Evolutionary conservation across 768 basidiomycete genomes (phyloP).

Genomic region (Termitomyces sp.): DNA sequence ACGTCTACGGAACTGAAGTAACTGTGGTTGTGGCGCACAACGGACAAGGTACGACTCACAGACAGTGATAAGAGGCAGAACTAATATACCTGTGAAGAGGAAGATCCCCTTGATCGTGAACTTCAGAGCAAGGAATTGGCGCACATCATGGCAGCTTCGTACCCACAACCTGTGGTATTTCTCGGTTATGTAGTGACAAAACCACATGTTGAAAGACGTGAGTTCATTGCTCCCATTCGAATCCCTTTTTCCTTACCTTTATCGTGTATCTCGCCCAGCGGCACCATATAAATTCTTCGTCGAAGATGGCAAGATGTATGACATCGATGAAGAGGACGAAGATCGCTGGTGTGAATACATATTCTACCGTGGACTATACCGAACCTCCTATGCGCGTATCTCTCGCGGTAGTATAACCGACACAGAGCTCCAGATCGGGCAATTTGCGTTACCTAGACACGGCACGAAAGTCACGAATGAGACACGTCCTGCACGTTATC

Average conservation of each 20-base stretch:
- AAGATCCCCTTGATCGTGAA: slow-evolving; percentile 85
- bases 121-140: slow-evolving; percentile 81
- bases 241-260: slow-evolving; percentile 7
- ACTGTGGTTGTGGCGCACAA: slow-evolving; percentile 89
- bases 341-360: slow-evolving; percentile 93
- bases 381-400: slow-evolving; percentile 79
- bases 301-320: slow-evolving; percentile 74
- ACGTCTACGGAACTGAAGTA: slow-evolving; percentile 73
- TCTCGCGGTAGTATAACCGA: slow-evolving; percentile 85
- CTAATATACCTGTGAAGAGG: slow-evolving; percentile 46
- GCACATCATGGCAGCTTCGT: slow-evolving; percentile 66
- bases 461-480: slow-evolving; percentile 55
- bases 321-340: slow-evolving; percentile 70
- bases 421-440: slow-evolving; percentile 86
- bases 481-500: slow-evolving; percentile 58
- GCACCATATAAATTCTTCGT: slow-evolving; percentile 75
- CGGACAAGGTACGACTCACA: slow-evolving; percentile 63
- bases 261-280: slow-evolving; percentile 45
- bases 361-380: slow-evolving; percentile 74
- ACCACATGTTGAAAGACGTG: slow-evolving; percentile 61
- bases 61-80: neutral
- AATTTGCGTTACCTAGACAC: slow-evolving; percentile 71
- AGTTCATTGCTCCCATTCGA: slow-evolving; percentile 22
- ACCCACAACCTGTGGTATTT: slow-evolving; percentile 74
- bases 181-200: slow-evolving; percentile 78